These are phyloP conservation scores for Aspergillus glaucus DNA, from an alignment of 2,329 filamentous ascomycete genomes.

Conservation along the genomic window DNA sequence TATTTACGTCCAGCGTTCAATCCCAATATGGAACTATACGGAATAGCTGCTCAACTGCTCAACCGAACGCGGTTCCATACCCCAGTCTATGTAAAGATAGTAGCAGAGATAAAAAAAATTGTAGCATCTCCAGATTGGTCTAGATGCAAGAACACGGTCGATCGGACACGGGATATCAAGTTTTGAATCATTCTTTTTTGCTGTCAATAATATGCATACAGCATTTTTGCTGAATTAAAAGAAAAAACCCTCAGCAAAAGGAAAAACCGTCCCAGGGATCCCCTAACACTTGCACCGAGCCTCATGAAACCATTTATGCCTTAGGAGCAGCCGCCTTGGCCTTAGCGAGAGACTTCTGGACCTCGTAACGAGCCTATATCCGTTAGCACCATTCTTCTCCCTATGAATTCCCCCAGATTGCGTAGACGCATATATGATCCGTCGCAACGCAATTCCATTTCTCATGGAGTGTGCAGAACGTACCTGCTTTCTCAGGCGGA, in stretches of 20 bases:
- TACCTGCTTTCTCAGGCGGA: constrained; percentile 99
- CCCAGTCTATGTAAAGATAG: no score
- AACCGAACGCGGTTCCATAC: no score
- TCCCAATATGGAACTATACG: no score
- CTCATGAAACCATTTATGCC: constrained; percentile 35
- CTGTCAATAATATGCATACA: constrained; percentile 38
- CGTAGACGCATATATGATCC: not conserved
- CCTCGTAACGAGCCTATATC: constrained; percentile 74
- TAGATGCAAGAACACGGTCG: constrained; percentile 1
- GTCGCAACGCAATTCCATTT: not conserved
- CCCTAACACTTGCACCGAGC: constrained; percentile 39
- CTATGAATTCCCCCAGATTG: not conserved
- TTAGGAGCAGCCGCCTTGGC: constrained; percentile 76
- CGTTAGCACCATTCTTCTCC: not conserved
- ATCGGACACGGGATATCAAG: constrained; percentile 29
- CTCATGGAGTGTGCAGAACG: constrained; percentile 27
- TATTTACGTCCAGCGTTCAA: no score
- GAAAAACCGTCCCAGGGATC: constrained; percentile 34
- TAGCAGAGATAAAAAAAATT: no score
- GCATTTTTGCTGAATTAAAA: constrained; percentile 32
- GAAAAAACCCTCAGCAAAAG: constrained; percentile 24
- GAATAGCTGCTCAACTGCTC: no score
- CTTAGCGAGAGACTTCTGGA: constrained; percentile 94
- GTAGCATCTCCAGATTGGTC: no score
- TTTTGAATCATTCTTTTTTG: constrained; percentile 39